phyloP scores from a whole-genome alignment of 1,284 basidiomycete species.

The Leccinum pachyderme region DNA sequence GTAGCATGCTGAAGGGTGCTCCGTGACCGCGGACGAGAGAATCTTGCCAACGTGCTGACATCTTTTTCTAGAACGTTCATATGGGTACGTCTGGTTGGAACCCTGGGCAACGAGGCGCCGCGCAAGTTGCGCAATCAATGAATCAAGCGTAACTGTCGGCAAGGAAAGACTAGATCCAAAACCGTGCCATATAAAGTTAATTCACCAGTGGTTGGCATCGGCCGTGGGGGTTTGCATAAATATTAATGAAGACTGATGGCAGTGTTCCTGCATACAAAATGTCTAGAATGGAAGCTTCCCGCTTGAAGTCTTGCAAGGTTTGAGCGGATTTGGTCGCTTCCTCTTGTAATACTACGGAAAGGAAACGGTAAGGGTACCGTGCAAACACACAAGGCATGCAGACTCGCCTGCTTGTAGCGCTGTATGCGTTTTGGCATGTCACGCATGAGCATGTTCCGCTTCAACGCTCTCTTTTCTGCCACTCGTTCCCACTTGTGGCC shows the following conservation, averaged over 20 bases:
- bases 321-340: constrained; percentile 54
- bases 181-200: background rate
- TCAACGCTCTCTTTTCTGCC: constrained; percentile 42
- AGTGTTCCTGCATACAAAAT: constrained; percentile 2
- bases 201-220: background rate
- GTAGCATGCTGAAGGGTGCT: background rate
- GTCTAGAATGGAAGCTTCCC: constrained; percentile 53
- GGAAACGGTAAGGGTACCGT: constrained; percentile 4
- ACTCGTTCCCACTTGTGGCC: constrained; percentile 78
- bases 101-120: background rate
- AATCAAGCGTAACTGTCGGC: background rate
- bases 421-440: constrained; percentile 64
- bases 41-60: background rate
- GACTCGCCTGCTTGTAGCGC: constrained; percentile 61
- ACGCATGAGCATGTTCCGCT: constrained; percentile 55
- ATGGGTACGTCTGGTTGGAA: background rate
- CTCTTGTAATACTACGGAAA: constrained; percentile 47
- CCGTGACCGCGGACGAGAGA: background rate
- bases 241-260: background rate
- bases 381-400: background rate
- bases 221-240: background rate
- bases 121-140: too few species aligned
- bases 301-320: constrained; percentile 42
- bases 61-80: background rate
- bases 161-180: background rate